A percentile compares a stretch with the other conserved stretches of the same genome.
These are phyloP conservation scores for Myriosclerotinia duriaeana DNA, from an alignment of 2,329 filamentous ascomycete species.

Conservation along the genomic window DNA sequence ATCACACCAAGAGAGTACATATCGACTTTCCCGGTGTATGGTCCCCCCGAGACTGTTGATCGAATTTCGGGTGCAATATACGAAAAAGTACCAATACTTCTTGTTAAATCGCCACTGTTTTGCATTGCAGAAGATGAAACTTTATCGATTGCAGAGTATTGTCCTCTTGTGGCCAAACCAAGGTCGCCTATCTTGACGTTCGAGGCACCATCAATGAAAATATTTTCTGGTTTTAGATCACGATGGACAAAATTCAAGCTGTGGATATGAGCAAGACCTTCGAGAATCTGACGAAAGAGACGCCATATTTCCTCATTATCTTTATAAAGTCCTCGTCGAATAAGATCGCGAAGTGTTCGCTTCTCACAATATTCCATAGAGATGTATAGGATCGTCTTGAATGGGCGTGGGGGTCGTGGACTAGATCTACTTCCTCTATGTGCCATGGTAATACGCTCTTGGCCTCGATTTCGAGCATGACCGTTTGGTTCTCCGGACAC, in stretches of 20 bases:
- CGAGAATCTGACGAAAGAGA: conserved; percentile 84
- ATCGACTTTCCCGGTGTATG: conserved; percentile 92
- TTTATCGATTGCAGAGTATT: conserved; percentile 63
- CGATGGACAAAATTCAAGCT: conserved; percentile 89
- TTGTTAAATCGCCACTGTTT: conserved; percentile 61
- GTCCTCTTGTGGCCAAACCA: conserved; percentile 86
- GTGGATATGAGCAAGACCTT: conserved; percentile 88
- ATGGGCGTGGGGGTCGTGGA: conserved; percentile 49
- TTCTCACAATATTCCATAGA: conserved; percentile 99
- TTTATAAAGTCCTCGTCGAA: conserved; percentile 71
- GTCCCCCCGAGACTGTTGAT: conserved; percentile 65
- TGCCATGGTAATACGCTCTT: conserved; percentile 30
- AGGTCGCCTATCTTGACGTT: conserved; percentile 98
- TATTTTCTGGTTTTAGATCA: conserved; percentile 94
- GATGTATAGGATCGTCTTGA: conserved; percentile 82
- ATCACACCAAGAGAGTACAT: conserved; percentile 98
- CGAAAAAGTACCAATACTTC: conserved; percentile 73
- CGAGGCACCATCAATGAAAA: conserved; percentile 88
- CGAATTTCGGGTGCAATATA: conserved; percentile 93
- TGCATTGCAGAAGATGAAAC: conserved; percentile 34
- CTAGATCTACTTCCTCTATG: conserved; percentile 37
- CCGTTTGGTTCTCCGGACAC: conserved; percentile 44
- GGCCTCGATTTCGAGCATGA: conserved; percentile 39
- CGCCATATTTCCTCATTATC: conserved; percentile 82
- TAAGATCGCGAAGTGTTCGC: conserved; percentile 79